Conservation (phyloP, 805 yeast genomes). For the Pichia manshurica region DNA sequence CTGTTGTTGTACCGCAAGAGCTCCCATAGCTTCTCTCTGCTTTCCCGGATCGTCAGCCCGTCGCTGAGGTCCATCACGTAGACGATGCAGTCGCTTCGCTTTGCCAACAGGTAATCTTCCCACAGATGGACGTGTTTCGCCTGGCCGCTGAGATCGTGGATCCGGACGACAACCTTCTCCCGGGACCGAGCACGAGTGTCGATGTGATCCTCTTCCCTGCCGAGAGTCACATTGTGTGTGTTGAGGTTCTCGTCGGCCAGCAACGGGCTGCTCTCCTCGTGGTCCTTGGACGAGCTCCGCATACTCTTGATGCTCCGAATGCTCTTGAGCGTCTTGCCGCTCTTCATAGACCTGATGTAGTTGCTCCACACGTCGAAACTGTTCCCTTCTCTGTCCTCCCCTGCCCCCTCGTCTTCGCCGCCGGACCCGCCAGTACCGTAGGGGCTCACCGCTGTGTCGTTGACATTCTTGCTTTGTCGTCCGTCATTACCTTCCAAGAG, state of each 20-base stretch:
- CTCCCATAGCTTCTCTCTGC: conserved; percentile 20
- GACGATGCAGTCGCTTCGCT: conserved; percentile 19
- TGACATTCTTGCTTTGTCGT: too few species aligned
- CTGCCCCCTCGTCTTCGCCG: neutral
- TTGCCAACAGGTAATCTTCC: conserved; percentile 14
- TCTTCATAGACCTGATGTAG: conserved; percentile 1
- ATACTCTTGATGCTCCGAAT: neutral
- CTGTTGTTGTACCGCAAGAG: conserved; percentile 19
- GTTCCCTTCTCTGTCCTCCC: too few species aligned
- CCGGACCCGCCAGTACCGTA: neutral
- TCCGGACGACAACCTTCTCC: neutral
- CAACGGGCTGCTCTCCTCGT: neutral
- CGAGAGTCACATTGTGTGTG: too few species aligned
- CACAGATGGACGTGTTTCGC: conserved; percentile 22
- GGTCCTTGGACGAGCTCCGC: neutral
- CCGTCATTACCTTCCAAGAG: too few species aligned
- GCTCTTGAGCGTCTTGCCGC: neutral
- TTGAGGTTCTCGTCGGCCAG: too few species aligned
- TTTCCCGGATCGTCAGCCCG: conserved; percentile 20
- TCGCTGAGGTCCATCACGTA: conserved; percentile 30
- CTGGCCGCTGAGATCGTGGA: conserved; percentile 31
- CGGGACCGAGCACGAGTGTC: neutral
- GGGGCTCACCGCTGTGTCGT: too few species aligned
- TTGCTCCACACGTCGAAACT: neutral
- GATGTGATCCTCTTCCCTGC: too few species aligned